Evolutionary conservation across 345 rosid genomes (phyloP), one percentile per base, ranked within the genome.

Genomic region (Balakata baccata): DNA sequence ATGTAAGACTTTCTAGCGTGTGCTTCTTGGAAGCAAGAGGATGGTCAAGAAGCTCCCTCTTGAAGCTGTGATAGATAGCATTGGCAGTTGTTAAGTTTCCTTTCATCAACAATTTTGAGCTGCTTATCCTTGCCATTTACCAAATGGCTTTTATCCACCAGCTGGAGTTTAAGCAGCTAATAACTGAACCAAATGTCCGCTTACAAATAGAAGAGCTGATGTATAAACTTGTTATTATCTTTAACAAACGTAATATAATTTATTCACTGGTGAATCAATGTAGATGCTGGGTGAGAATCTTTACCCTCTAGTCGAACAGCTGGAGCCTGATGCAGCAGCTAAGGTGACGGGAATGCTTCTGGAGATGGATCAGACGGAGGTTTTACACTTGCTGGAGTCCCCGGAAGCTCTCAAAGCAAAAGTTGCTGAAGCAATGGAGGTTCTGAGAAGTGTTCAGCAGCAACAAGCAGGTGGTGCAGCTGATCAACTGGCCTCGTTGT

Each of bases 351-450:
- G 97, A 22, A 92, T 94, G 98, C 98, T 94, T 70, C 77, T 94
- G 79, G 98, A 94, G 80, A 94, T 94, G 98, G 98, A 94, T 47
- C 97, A 92, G 81, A 88, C 98, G 0, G 97, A 92, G 87, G 95
- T 94, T 72, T 72, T 94, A 69, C 98, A 92, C 86, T 82, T 94
- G 85, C 87, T 94, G 3, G 98, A 94, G 81, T 91, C 98, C 49
- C 97, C 98, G 3, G 97, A 92, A 59, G 93, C 97, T 72, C 89
- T 94, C 63, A 92, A 85, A 77, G 79, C 92, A 0, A 94, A 94
- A 87, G 98, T 94, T 56, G 91, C 89, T 0, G 97, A 94, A 79
- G 98, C 98, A 7, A 90, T 90, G 97, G 98, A 94, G n/a, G 98
- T 94, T 49, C 86, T 92, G 69, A 89, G 90, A 82, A 90, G 81